A percentile compares a stretch with the other conserved stretches of the same genome.
Evolutionary conservation across 139 green algal genomes (phyloP).

Genomic region (Chlamydomonas asymmetrica): DNA sequence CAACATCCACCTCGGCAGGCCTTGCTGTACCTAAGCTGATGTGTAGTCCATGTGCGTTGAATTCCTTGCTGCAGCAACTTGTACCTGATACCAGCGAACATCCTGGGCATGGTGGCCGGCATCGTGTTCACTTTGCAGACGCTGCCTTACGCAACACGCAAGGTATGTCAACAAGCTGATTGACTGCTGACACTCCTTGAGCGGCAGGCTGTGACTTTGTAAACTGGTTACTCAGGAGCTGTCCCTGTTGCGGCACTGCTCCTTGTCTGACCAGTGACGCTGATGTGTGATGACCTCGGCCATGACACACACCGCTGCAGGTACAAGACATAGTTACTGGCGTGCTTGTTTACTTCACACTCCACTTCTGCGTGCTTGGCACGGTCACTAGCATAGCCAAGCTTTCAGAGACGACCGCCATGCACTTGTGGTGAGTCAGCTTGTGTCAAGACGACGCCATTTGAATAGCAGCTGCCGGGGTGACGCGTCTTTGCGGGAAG

Average conservation of each 20-base stretch:
- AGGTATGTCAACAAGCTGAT: slow-evolving; percentile 27
- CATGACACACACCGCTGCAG: slow-evolving; percentile 4
- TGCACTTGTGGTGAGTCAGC: slow-evolving; percentile 31
- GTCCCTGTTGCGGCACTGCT: no score
- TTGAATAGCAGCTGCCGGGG: no score
- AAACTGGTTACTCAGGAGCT: not conserved
- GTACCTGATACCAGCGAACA: slow-evolving; percentile 35
- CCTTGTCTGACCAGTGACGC: no score
- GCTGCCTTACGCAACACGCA: not conserved
- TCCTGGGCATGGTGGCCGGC: slow-evolving; percentile 23
- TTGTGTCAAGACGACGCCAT: no score
- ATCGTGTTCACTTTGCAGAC: slow-evolving; percentile 24
- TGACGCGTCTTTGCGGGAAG: not conserved
- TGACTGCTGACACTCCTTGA: not conserved
- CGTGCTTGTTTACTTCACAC: not conserved
- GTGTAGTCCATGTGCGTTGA: no score
- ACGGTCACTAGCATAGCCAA: no score
- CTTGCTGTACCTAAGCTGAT: no score
- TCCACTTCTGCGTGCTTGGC: slow-evolving; percentile 21
- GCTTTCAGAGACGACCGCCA: no score
- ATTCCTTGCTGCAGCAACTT: no score
- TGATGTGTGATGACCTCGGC: no score
- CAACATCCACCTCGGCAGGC: no score
- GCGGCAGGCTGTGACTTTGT: not conserved
- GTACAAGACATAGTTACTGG: slow-evolving; percentile 15